Evolutionary conservation across 176 grass and related monocot species (phyloP), one percentile per base, ranked within the genome.

Genomic region (Ampelocalamus luodianensis): DNA sequence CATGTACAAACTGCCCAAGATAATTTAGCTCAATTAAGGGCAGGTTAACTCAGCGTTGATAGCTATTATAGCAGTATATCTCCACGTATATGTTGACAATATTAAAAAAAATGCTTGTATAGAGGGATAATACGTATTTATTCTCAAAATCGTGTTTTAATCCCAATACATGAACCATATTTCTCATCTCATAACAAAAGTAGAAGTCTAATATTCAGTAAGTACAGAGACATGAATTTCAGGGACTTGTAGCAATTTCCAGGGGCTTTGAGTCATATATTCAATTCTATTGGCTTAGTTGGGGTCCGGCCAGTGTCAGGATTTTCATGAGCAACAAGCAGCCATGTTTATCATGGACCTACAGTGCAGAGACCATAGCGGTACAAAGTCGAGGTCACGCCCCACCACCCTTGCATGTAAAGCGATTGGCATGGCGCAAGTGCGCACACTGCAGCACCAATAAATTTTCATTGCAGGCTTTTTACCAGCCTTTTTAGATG

Each of bases 401-500:
- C 38, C 40, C 82, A 50, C 43, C 44, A 61, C 32, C 64, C 13
- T 72, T 87, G 79, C 68, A 61, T 62, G 73, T 66, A 79, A 82
- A 71, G 55, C 65, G 26, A 64, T 72, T 76, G 70, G 39, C 83
- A 46, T 67, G n/a, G 73, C 82, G 60, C 74, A 13, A 1, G 51
- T n/a, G 17, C 65, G 81, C 80, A 65, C 16, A 1, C 58, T 44
- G 59, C 85, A 76, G 75, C 62, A 29, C 61, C 80, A 84, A 84
- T 84, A 91, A 91, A 62, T 91, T 72, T 60, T 37, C 62, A 38
- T 63, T 53, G 68, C 89, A 87, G 85, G 80, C 81, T 87, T 87
- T 87, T 79, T 78, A 80, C 80, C 81, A 14, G 81, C 44, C 54
- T 50, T 76, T 80, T 66, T 60, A 29, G 76, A 53, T 84, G 85